Evolutionary conservation across 1,139 yeast genomes (phyloP).

Genomic region (Diutina ranongensis): DNA sequence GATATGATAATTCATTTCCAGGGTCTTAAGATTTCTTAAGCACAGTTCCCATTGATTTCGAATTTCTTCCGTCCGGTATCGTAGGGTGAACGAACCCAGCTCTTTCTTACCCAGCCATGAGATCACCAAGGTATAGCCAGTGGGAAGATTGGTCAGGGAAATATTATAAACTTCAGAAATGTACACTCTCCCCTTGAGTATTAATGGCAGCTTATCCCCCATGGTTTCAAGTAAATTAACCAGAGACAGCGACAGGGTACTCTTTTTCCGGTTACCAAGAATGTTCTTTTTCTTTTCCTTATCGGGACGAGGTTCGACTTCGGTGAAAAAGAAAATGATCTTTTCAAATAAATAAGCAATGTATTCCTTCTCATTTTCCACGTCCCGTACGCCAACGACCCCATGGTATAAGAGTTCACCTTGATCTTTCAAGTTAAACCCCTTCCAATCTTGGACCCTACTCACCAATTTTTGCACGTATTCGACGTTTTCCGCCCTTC

Average conservation of each 20-base stretch:
- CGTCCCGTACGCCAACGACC: slow-evolving; percentile 62
- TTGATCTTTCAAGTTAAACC: slow-evolving; percentile 71
- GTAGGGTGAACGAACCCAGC: slow-evolving; percentile 60
- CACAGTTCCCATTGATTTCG: slow-evolving; percentile 63
- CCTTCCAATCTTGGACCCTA: slow-evolving; percentile 85
- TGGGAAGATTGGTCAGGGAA: slow-evolving; percentile 16
- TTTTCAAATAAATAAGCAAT: slow-evolving; percentile 83
- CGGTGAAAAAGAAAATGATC: slow-evolving; percentile 70
- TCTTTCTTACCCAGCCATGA: slow-evolving; percentile 77
- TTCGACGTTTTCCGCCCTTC: slow-evolving; percentile 80
- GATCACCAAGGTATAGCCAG: slow-evolving; percentile 49
- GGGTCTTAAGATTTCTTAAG: slow-evolving; percentile 32
- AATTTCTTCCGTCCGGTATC: slow-evolving; percentile 59
- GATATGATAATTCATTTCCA: slow-evolving; percentile 31
- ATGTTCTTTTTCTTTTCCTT: slow-evolving; percentile 24
- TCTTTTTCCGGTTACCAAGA: slow-evolving; percentile 33
- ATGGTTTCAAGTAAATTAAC: slow-evolving; percentile 27
- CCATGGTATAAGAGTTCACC: slow-evolving; percentile 82
- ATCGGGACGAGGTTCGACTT: slow-evolving; percentile 14
- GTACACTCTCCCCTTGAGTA: slow-evolving; percentile 59
- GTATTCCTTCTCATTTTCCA: slow-evolving; percentile 73
- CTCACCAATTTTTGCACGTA: slow-evolving; percentile 56
- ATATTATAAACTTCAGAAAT: slow-evolving; percentile 54
- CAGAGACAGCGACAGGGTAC: slow-evolving; percentile 21
- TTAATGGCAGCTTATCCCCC: slow-evolving; percentile 25